Evolutionary conservation across 495 filamentous ascomycete species (phyloP), one percentile per base, ranked within the genome.

Genomic region (Opeltia flavorubescens): DNA sequence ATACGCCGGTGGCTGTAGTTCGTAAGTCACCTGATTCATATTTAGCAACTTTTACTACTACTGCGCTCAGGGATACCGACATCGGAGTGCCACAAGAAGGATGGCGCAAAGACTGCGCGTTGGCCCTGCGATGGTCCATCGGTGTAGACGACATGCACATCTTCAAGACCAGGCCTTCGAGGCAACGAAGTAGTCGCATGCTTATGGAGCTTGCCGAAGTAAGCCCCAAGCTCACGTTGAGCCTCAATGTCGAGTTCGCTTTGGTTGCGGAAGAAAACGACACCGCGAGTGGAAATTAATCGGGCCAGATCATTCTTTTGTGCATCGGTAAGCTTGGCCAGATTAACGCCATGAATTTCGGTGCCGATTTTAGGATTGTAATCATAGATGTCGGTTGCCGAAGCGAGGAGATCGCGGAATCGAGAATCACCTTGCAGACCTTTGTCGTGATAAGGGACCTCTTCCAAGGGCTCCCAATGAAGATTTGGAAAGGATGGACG

Each of bases 241-340:
- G 68, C 72, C 33, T 83, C 71, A 50, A 84, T 78, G 54, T 80
- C 74, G 25, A 82, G 67, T 55, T 79, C 74, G 47, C 75, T 65
- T 62, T 86, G 83, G 26, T 71, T 67, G 11, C 81, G 72, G 65
- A 86, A 84, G 54, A 86, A 74, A 3, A 88, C 81, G 3, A 86
- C 81, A 7, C 83, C 81, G 25, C 83, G 70, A 42, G 72, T 77
- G 21, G 84, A 76, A 47, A 86, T 74, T 31, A 89, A 62, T 5
- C 80, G 69, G 2, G 84, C 84, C 3, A 87, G 69, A 43, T 89
- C 84, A 56, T 87, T 77, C 59, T 81, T 83, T 54, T 85, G 81
- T 1, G 67, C 69, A 52, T 84, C 75, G 5, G 66, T 79, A 38
- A 89, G 69, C 46, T 72, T 70, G 9, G 75, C 70, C 8, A 89